These are phyloP conservation scores for Talaromyces stipitatus DNA, from an alignment of 495 filamentous ascomycete genomes.

Conservation along the genomic window DNA sequence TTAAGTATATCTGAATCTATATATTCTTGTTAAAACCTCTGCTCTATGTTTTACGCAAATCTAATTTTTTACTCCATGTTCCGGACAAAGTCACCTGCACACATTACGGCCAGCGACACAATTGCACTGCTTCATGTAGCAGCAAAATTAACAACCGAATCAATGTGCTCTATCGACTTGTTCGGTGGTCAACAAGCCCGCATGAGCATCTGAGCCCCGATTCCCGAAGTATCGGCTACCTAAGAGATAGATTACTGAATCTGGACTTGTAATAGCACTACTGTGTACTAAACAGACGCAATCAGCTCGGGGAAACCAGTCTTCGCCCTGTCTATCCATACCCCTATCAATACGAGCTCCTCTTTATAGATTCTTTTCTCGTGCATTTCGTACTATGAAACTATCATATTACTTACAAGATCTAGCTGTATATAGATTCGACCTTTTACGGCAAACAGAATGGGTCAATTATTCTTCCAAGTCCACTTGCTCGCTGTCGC, in stretches of 20 bases:
- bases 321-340: no score
- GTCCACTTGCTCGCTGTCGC: not conserved
- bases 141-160: not conserved
- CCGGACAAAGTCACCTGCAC: not conserved
- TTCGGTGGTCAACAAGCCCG: not conserved
- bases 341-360: not conserved
- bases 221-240: not conserved
- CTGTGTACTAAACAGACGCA: not conserved
- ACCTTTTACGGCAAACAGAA: not conserved
- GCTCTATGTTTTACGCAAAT: not conserved
- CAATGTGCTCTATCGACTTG: not conserved
- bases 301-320: not conserved
- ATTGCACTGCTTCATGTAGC: not conserved
- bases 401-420: no score
- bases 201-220: not conserved
- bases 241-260: not conserved
- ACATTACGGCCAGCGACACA: not conserved
- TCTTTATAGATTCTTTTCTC: not conserved
- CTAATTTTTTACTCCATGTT: not conserved
- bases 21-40: not conserved
- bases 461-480: not conserved
- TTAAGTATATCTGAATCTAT: not conserved
- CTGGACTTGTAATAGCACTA: not conserved
- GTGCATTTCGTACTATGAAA: not conserved
- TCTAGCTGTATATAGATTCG: not conserved